Evolutionary conservation across 2,329 filamentous ascomycete species (phyloP), one percentile per base, ranked within the genome.

Genomic region (Sclerotinia borealis): DNA sequence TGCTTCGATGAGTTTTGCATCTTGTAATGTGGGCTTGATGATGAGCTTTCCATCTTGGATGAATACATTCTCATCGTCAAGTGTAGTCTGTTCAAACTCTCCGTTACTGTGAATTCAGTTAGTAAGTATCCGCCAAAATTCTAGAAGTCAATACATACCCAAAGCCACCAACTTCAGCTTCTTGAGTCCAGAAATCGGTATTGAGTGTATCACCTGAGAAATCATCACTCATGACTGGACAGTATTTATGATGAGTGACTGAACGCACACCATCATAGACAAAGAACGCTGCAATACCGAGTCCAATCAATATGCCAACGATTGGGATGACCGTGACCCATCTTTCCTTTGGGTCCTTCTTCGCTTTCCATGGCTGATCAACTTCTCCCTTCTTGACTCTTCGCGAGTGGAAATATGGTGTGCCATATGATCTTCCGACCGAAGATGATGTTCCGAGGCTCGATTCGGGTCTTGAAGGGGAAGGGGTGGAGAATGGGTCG

Each of bases 311-410:
- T 56, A 95, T 84, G 52, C 90, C 91, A 29, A 91, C 74, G 48
- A 92, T 73, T 2, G 91, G 91, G 63, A 96, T 83, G 67, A 93
- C 92, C 2, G 88, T 92, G 10, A 91, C 86, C 91, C 91, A 95
- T 78, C 92, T 95, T 80, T 93, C 89, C 74, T 86, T 89, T 15
- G 88, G 87, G 68, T 93, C 88, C 63, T 80, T 85, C 73, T 86
- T 87, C n/a, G 83, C 76, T 45, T 89, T 76, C 91, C 91, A 95
- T 15, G 91, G 89, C 77, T 90, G 88, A 73, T 92, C 87, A 3
- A 91, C 76, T 55, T 90, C 84, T 48, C 85, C 89, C 74, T 91
- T 91, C 73, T 81, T 83, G 39, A 93, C 83, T 65, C 89, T 66
- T 64, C 72, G 66, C 19, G 72, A 73, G 63, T 74, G 72, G 58